Evolutionary conservation across 257 asterid genomes (phyloP).

Genomic region (Galeopsis tetrahit): DNA sequence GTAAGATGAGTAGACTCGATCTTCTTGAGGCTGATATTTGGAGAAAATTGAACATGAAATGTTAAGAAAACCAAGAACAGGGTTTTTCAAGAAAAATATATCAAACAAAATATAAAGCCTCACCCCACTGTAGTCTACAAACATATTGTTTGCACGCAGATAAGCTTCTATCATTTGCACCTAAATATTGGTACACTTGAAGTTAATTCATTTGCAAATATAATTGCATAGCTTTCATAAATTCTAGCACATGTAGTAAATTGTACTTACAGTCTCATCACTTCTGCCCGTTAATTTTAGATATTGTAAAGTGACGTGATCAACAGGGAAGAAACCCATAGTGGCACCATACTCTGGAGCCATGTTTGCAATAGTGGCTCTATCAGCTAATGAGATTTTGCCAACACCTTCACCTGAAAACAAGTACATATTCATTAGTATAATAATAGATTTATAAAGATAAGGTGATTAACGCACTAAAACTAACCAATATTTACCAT

Average conservation of each 20-base stretch:
- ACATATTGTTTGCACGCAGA: constrained; percentile 92
- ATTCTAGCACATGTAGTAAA: constrained; percentile 18
- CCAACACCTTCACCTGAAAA: constrained; percentile 81
- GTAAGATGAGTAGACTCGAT: constrained; percentile 75
- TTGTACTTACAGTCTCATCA: constrained; percentile 78
- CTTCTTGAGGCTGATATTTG: constrained; percentile 80
- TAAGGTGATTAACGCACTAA: neutral
- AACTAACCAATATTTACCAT: constrained; percentile 48
- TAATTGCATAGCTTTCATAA: constrained; percentile 6
- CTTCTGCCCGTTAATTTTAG: constrained; percentile 94
- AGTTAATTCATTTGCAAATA: constrained; percentile 19
- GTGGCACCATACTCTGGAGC: constrained; percentile 99
- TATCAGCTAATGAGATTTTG: constrained; percentile 89
- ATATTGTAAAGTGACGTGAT: constrained; percentile 83
- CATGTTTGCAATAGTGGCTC: constrained; percentile 99
- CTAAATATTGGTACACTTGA: constrained; percentile 42
- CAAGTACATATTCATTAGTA: constrained; percentile 23
- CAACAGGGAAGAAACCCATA: constrained; percentile 99
- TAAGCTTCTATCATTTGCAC: constrained; percentile 94
- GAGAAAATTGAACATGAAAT: constrained; percentile 29
- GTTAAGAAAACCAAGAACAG: neutral
- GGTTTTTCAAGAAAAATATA: neutral
- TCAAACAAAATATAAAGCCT: constrained; percentile 21
- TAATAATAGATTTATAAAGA: neutral
- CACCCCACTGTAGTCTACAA: constrained; percentile 89